phyloP scores from a whole-genome alignment of 768 basidiomycete genomes.

The Gloeostereum incarnatum region DNA sequence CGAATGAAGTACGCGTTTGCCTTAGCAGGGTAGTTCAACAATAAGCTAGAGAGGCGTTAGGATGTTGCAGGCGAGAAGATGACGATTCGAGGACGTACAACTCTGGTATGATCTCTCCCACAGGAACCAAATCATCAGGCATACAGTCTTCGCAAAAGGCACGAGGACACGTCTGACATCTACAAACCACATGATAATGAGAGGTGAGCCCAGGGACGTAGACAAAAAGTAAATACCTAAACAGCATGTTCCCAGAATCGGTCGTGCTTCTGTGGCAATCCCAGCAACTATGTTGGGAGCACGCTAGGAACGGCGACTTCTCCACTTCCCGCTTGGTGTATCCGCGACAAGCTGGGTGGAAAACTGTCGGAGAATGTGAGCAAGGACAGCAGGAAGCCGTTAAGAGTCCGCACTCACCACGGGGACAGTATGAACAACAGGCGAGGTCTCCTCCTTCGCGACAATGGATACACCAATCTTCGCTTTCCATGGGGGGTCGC shows the following conservation, averaged over 20 bases:
- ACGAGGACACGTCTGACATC: slow-evolving; percentile 49
- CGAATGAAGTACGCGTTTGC: slow-evolving; percentile 36
- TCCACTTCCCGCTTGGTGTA: slow-evolving; percentile 20
- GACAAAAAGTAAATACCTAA: slow-evolving; percentile 28
- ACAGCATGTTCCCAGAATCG: slow-evolving; percentile 49
- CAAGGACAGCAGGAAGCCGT: neutral
- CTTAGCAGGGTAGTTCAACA: slow-evolving; percentile 28
- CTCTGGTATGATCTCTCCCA: slow-evolving; percentile 50
- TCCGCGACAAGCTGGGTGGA: slow-evolving; percentile 42
- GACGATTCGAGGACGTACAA: slow-evolving; percentile 29
- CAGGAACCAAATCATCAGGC: slow-evolving; percentile 37
- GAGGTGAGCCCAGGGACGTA: neutral
- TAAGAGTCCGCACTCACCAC: slow-evolving; percentile 26
- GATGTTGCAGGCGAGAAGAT: neutral
- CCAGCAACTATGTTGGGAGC: slow-evolving; percentile 42
- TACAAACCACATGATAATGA: slow-evolving; percentile 9
- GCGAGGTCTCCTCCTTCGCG: slow-evolving; percentile 49
- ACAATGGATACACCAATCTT: slow-evolving; percentile 53
- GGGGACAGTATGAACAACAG: slow-evolving; percentile 39
- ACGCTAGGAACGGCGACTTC: slow-evolving; percentile 16
- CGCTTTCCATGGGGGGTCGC: slow-evolving; percentile 27
- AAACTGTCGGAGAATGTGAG: slow-evolving; percentile 25
- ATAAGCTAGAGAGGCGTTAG: slow-evolving; percentile 17
- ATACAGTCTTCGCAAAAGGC: slow-evolving; percentile 60
- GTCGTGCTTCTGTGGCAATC: slow-evolving; percentile 31